Evolutionary conservation across 106 monocot genomes (phyloP).

Genomic region (Dactylorhiza incarnata): DNA sequence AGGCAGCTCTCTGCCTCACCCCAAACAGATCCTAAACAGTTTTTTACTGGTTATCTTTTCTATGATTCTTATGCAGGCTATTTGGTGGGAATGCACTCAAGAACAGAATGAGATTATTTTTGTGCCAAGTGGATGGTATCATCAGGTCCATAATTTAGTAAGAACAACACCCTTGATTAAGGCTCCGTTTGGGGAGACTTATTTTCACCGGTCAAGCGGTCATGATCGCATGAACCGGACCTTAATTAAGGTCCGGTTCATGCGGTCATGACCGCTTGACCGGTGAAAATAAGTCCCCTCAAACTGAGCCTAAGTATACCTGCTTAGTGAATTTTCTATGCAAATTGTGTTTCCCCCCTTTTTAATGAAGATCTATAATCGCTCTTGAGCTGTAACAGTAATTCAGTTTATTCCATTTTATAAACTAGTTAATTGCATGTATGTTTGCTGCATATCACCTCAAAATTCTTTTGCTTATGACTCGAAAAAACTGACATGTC

Average conservation of each 20-base stretch:
- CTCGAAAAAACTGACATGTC: no score
- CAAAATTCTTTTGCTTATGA: no score
- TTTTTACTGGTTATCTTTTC: neutral
- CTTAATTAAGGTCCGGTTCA: no score
- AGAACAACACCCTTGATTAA: conserved; percentile 4
- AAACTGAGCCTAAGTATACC: no score
- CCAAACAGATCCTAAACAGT: neutral
- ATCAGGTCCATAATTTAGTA: conserved; percentile 96
- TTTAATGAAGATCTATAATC: neutral
- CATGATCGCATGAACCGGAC: no score
- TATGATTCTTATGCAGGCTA: conserved; percentile 47
- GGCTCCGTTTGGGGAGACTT: no score
- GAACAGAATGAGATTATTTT: conserved; percentile 83
- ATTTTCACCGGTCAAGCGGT: no score
- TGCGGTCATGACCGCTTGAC: no score
- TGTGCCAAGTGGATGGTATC: conserved; percentile 99
- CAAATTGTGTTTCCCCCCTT: neutral
- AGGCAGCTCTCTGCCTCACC: no score
- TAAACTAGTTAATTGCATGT: neutral
- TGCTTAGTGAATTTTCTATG: neutral
- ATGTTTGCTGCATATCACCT: neutral
- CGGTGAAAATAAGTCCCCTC: no score
- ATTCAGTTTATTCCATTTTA: conserved; percentile 1
- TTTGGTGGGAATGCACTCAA: conserved; percentile 86
- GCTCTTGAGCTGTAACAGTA: neutral